Evolutionary conservation across 441 rosid genomes (phyloP), one percentile per base, ranked within the genome.

Genomic region (Flueggea neowawraea): DNA sequence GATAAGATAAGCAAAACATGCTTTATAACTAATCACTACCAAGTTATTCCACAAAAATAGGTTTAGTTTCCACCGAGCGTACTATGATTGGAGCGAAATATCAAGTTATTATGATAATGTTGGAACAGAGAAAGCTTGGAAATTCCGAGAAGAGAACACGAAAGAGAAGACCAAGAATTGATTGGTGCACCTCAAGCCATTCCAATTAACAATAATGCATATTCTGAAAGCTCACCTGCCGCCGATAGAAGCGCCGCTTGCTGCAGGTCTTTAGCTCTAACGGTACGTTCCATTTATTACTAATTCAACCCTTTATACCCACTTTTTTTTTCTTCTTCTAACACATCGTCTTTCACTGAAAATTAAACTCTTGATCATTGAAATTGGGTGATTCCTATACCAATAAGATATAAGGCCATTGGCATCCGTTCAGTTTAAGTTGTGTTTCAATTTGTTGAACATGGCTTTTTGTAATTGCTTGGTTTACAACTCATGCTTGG

Each of bases 241-340:
- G 78, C 80, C 8, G 74, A 75, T 57, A 75, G 83, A 65, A 68
- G 73, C 16, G 84, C 77, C 31, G 68, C 84, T 36, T 81, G 73
- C 63, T 87, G 86, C 78, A 75, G 87, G 55, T 69, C 76, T 13
- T 65, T 86, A 71, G 90, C 88, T 65, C 58, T 90, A 16, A 51
- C 79, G 11, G 95, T 88, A 69, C 77, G 88, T 79, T 59, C 22
- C 15, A 8, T 36, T 36, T 41, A 15, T 43, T 12, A 16, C 5
- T 36, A 16, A 39, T 6, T 13, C 28, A 32, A 12, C 44, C 12
- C 22, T 13, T 36, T 57, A 4, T 1, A 11, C 15, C 16, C 12
- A 11, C 5, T 13, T 28, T 16, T 9, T 16, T 10, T 31, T 4
- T 9, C 36, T n/a, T 16, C 11, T 10, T 14, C 2, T 45, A 14